Evolutionary conservation across 352 stramenopile species (phyloP), one percentile per base, ranked within the genome.

Genomic region (Plasmopara halstedii): DNA sequence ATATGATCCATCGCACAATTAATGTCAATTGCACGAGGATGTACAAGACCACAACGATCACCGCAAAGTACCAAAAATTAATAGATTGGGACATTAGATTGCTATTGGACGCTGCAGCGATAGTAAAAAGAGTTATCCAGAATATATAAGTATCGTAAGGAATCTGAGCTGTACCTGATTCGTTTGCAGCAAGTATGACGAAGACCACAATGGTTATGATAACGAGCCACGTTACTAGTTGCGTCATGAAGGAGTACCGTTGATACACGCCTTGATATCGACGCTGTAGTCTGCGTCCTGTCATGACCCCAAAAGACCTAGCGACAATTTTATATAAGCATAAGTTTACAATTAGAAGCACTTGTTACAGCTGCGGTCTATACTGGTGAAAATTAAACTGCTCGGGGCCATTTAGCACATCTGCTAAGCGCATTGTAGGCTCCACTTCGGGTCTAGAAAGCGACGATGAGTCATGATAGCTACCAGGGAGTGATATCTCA

Each of bases 1-100:
- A 95, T 19, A 95, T 60, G 36, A 94, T 56, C 81, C 84, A 91
- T 37, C 79, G 77, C 35, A 90, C 77, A 18, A 95, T 58, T 34
- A 93, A 42, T 14, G 76, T 65, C 26, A 93, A 53, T 37, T 83
- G 64, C 1, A 85, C 73, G 14, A 92, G 67, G 20, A 88, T 33
- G 46, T 88, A 87, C 27, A 86, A 46, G 2, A 62, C 58, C 2
- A 85, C 23, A 4, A 81, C 23, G 19, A 81, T 55, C 1, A 71
- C 17, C 7, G 65, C 52, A 25, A 79, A 57, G 32, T 74, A 69
- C 49, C 86, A 86, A n/a, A 80, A 20, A 11, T 64, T 62, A 38
- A 80, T 56, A 0, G 65, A 73, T 9, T 60, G 47, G 1, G 56
- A 63, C 31, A 40, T 46, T 13, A 42, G 46, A 33, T 78, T 37